phyloP scores from a whole-genome alignment of 2,329 filamentous ascomycete species.

The Beauveria pseudobassiana region DNA sequence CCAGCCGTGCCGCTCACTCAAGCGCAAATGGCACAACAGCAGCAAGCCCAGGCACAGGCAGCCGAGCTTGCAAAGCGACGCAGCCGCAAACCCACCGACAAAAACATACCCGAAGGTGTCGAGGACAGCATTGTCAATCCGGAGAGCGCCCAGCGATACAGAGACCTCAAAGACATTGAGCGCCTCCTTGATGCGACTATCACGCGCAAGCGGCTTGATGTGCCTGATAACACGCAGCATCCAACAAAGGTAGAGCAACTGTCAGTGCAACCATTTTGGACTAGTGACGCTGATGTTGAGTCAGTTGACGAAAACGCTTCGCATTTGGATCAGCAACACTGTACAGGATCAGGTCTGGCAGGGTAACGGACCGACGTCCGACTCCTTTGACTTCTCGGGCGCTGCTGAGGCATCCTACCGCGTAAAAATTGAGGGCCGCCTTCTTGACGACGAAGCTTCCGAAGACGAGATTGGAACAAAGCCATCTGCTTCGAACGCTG shows the following conservation, averaged over 20 bases:
- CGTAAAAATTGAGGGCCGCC: conserved; percentile 83
- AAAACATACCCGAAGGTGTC: conserved; percentile 84
- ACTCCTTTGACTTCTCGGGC: conserved; percentile 75
- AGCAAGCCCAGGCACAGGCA: conserved; percentile 44
- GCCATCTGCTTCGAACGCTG: conserved; percentile 16
- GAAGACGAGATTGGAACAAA: conserved; percentile 36
- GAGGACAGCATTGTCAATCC: conserved; percentile 70
- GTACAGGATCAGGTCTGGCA: conserved; percentile 95
- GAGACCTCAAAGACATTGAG: conserved; percentile 77
- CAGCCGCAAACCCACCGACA: conserved; percentile 87
- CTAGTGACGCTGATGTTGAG: conserved; percentile 10
- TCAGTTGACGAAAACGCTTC: conserved; percentile 72
- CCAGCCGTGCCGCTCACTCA: conserved; percentile 44
- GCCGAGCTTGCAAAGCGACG: conserved; percentile 68
- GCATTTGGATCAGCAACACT: conserved; percentile 92
- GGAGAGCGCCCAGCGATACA: conserved; percentile 76
- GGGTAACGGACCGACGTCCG: conserved; percentile 55
- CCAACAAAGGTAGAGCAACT: conserved; percentile 52
- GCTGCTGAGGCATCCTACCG: conserved; percentile 73
- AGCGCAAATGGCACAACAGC: conserved; percentile 45
- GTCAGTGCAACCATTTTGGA: background rate
- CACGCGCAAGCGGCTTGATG: conserved; percentile 87
- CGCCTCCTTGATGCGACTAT: conserved; percentile 84
- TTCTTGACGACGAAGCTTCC: conserved; percentile 62
- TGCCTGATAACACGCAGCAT: conserved; percentile 71